Conservation (phyloP, 2,329 filamentous ascomycete species). For the Diaporthe citri region DNA sequence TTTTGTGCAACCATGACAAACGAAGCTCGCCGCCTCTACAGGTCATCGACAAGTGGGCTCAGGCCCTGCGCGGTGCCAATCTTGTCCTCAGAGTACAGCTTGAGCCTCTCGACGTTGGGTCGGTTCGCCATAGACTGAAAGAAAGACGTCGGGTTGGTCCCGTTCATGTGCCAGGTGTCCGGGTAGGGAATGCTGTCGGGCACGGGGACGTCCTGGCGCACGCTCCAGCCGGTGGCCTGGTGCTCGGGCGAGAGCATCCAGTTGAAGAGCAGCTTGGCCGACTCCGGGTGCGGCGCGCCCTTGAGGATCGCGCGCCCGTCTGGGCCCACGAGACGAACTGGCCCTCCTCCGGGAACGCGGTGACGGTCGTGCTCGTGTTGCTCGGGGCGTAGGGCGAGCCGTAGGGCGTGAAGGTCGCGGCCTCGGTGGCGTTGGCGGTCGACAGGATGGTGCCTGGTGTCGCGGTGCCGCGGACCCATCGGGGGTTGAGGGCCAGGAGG, state of each 20-base stretch:
- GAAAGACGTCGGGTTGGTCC: constrained; percentile 55
- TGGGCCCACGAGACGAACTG: constrained; percentile 63
- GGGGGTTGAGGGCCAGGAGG: constrained; percentile 61
- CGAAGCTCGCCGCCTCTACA: neutral
- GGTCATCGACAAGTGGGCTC: constrained; percentile 49
- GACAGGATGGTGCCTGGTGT: constrained; percentile 55
- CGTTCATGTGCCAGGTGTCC: constrained; percentile 47
- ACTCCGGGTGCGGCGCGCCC: constrained; percentile 62
- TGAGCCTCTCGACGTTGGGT: constrained; percentile 54
- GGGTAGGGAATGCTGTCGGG: constrained; percentile 46
- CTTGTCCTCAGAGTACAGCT: constrained; percentile 56
- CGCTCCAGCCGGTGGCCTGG: constrained; percentile 46
- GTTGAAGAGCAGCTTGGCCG: constrained; percentile 63
- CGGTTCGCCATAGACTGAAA: constrained; percentile 57
- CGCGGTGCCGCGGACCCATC: constrained; percentile 65
- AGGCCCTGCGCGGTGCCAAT: constrained; percentile 58
- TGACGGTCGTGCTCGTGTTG: constrained; percentile 35
- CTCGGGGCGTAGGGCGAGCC: constrained; percentile 42
- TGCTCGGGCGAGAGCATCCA: constrained; percentile 43
- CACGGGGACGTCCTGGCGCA: constrained; percentile 50
- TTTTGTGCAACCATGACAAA: no score
- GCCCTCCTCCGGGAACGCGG: constrained; percentile 51
- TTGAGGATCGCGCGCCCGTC: constrained; percentile 60
- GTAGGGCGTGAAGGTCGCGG: constrained; percentile 51
- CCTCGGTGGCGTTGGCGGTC: constrained; percentile 47